Base-by-base conservation (phyloP, 2,329 filamentous ascomycete species). In the Ustulina deusta region DNA sequence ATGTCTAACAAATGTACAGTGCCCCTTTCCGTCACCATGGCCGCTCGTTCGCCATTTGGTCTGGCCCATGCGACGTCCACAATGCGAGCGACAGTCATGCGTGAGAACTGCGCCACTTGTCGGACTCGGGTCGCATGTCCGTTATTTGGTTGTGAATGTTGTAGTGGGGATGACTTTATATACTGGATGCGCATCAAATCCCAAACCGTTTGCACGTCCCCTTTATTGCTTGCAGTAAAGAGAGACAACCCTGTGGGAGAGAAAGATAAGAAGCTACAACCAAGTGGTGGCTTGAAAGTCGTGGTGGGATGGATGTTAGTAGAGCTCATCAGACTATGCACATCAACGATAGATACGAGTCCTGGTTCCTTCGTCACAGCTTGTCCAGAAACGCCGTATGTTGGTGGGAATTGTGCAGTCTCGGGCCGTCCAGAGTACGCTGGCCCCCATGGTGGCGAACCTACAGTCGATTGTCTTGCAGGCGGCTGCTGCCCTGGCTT, bases 1-100 rank as follows among this genome's bases (percentile, higher is more conserved):
- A 98, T 88, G 72, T 97, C 93, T 71, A 97, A 90, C 49, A 98
- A 87, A 80, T 99, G 96, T 11, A 97, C 90, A 9, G 96, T 99
- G n/a, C 95, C 94, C 73, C 94, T 92, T 75, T 97, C 93, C 0
- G 96, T 98, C 29, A 97, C 89, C 81, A 99, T 90, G 1, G 94
- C 95, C 44, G 97, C 82, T 66, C 92, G 90, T 76, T 97, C 93
- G 25, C 93, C 93, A 63, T 90, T 90, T 3, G 93, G 93, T 62
- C 88, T 87, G 1, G 91, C 91, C 96, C 96, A 99, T 2, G 90
- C 89, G 48, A 97, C 92, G 75, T 97, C 95, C 25, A 97, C 88
- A 63, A 98, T 93, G 61, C 93, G 92, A 2, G 96, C 93, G 56
- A 95, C 91, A 1, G 95, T 98, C 87, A 97, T 91, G 46, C 96